Conservation (phyloP, 1,284 basidiomycete genomes). For the Puccinia horiana region DNA sequence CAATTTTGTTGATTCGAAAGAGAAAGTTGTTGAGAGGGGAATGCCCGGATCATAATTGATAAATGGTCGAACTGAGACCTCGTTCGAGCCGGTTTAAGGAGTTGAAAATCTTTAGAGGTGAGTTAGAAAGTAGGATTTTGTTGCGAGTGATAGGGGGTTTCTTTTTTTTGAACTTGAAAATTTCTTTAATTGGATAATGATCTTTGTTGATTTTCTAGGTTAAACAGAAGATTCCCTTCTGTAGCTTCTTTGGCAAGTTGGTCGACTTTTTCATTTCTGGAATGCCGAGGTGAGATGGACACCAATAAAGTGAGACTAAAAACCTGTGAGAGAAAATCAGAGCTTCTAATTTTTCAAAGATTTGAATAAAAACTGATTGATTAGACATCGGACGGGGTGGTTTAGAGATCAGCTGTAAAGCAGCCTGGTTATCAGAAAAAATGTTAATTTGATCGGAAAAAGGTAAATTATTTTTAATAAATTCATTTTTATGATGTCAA, state of each 20-base stretch:
- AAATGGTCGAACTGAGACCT: neutral
- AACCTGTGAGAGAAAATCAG: neutral
- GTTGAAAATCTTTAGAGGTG: neutral
- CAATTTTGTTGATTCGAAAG: neutral
- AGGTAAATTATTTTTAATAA: neutral
- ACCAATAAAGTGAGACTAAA: neutral
- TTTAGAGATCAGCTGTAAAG: neutral
- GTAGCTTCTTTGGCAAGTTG: neutral
- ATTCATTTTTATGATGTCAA: neutral
- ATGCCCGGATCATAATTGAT: neutral
- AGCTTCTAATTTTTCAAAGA: neutral
- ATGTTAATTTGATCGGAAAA: neutral
- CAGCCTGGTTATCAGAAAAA: neutral
- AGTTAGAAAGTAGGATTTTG: neutral
- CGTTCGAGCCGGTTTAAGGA: neutral
- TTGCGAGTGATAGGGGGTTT: neutral
- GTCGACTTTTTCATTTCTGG: neutral
- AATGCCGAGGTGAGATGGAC: neutral
- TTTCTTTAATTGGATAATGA: neutral
- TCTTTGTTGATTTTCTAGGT: neutral
- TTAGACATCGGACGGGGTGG: neutral
- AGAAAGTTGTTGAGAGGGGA: neutral
- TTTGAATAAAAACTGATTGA: neutral
- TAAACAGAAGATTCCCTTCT: neutral
- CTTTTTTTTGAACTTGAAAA: neutral